phyloP scores from a whole-genome alignment of 1,284 basidiomycete species.

The Rhodotorula sp. region DNA sequence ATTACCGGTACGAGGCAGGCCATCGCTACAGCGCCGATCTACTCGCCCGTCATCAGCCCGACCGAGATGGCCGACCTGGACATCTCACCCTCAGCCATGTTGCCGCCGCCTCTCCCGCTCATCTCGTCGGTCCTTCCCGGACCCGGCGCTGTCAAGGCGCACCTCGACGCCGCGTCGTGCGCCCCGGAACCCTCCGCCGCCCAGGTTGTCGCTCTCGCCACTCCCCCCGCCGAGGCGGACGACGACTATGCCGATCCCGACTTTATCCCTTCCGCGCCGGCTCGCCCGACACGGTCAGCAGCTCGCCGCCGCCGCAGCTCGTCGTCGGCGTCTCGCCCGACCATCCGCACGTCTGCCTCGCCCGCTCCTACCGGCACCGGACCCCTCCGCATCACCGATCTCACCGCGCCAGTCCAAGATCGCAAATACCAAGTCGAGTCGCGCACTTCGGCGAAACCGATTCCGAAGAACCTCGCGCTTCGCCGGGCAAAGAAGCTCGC shows the following conservation, averaged over 20 bases:
- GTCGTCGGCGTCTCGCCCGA: background rate
- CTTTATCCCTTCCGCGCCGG: background rate
- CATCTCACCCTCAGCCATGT: conserved; percentile 3
- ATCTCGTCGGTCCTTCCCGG: background rate
- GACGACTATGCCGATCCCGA: background rate
- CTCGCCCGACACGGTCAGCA: background rate
- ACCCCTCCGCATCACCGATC: conserved; percentile 6
- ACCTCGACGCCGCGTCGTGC: background rate
- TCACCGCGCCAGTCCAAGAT: conserved; percentile 19
- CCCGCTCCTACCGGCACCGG: background rate
- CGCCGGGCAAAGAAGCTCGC: background rate
- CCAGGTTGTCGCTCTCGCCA: background rate
- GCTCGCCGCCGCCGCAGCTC: background rate
- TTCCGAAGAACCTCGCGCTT: background rate
- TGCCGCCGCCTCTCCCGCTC: conserved; percentile 2
- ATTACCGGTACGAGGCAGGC: background rate
- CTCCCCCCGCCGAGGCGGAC: background rate
- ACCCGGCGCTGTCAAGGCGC: background rate
- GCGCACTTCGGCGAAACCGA: conserved; percentile 18
- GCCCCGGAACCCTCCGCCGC: background rate
- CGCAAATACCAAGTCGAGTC: conserved; percentile 12
- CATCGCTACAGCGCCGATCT: background rate
- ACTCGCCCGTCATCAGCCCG: conserved; percentile 9
- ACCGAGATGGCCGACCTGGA: background rate
- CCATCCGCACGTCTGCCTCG: background rate